Evolutionary conservation across 83 land plant genomes (phyloP).

Genomic region (Diphasiastrum complanatum): DNA sequence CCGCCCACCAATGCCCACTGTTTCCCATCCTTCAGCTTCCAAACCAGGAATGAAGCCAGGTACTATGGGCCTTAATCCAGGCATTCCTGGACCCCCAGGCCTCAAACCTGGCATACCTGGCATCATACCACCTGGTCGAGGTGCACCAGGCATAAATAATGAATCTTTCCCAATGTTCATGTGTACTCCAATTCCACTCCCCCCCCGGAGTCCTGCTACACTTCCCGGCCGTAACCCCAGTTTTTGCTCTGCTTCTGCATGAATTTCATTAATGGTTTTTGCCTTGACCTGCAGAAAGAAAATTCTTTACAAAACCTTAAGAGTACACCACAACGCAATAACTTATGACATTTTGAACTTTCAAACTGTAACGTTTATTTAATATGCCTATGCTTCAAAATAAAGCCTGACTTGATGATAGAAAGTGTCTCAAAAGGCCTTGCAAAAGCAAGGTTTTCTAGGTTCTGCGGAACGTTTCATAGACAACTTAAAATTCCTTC

Average conservation of each 20-base stretch:
- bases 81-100: conserved; percentile 55
- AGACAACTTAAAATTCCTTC: too few relatives aligned
- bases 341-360: background rate
- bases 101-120: conserved; percentile 29
- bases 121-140: conserved; percentile 50
- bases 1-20: conserved; percentile 27
- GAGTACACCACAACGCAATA: background rate
- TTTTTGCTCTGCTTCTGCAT: conserved; percentile 81
- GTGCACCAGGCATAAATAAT: conserved; percentile 21
- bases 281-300: conserved; percentile 55
- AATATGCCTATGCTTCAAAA: too few relatives aligned
- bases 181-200: background rate
- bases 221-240: conserved; percentile 73
- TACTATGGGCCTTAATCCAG: conserved; percentile 15
- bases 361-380: too few relatives aligned
- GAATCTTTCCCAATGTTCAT: conserved; percentile 46
- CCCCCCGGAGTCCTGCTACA: conserved; percentile 6
- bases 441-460: too few relatives aligned
- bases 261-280: conserved; percentile 83
- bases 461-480: too few relatives aligned
- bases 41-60: conserved; percentile 39
- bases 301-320: too few relatives aligned
- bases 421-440: too few relatives aligned
- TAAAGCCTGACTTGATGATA: too few relatives aligned
- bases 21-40: conserved; percentile 77